A percentile compares a stretch with the other conserved stretches of the same genome.
Evolutionary conservation across 352 stramenopile species (phyloP).

Genomic region (Globisporangium solare): DNA sequence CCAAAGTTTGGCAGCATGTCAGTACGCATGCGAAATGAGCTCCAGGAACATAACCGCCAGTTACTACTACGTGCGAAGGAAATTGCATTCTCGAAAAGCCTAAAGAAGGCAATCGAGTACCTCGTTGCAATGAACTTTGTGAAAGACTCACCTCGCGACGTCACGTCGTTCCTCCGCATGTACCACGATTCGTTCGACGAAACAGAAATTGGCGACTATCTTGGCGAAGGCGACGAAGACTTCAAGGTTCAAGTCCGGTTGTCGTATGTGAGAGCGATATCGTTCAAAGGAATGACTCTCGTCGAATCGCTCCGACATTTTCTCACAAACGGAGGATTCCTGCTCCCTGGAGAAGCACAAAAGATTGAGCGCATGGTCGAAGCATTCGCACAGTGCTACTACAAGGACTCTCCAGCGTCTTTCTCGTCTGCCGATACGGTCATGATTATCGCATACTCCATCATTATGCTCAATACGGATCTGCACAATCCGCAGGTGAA

Average conservation of each 20-base stretch:
- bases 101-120: slow-evolving; percentile 86
- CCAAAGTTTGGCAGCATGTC: slow-evolving; percentile 55
- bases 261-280: slow-evolving; percentile 94
- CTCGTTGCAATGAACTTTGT: slow-evolving; percentile 85
- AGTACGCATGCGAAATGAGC: slow-evolving; percentile 76
- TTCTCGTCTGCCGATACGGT: slow-evolving; percentile 81
- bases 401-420: slow-evolving; percentile 86
- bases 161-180: slow-evolving; percentile 93
- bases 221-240: slow-evolving; percentile 90
- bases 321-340: slow-evolving; percentile 96
- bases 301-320: slow-evolving; percentile 96
- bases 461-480: slow-evolving; percentile 91
- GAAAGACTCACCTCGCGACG: slow-evolving; percentile 81
- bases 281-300: slow-evolving; percentile 96
- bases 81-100: slow-evolving; percentile 70
- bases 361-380: slow-evolving; percentile 98
- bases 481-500: slow-evolving; percentile 89
- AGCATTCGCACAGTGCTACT: slow-evolving; percentile 97
- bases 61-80: slow-evolving; percentile 77
- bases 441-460: slow-evolving; percentile 90
- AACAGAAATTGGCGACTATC: slow-evolving; percentile 92
- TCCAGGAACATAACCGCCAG: slow-evolving; percentile 81
- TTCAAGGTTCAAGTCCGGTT: slow-evolving; percentile 92
- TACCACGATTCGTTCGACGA: slow-evolving; percentile 93
- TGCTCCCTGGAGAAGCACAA: slow-evolving; percentile 96